Base-by-base conservation (phyloP, 257 asterid species). In the Misopates orontium region DNA sequence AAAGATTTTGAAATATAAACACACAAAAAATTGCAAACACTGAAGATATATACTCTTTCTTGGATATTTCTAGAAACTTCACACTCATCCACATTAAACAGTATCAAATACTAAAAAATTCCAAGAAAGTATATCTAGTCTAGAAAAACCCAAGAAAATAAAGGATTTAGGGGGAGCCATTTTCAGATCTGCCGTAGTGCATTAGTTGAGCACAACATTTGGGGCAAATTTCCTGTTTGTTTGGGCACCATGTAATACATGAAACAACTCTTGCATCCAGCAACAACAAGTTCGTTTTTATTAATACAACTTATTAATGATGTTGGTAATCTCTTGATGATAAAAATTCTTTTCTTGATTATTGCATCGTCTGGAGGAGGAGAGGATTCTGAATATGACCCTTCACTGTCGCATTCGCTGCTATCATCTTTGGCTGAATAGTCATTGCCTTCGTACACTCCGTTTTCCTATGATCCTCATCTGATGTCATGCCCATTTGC, bases 161-260 rank as follows among this genome's bases (percentile, higher is more conserved):
- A 44, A 22, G 50, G 17, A 71, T 45, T 76, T 74, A 85, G 15
- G 83, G 71, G 25, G 82, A 74, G 71, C 25, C 77, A 68, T 70
- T 73, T 55, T 84, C 75, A 70, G 85, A 79, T 75, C 80, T 87
- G 81, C 90, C 95, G 54, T 90, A 87, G 77, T 79, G 96, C 59
- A 87, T 83, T 51, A 93, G 97, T 57, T 84, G 88, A 73, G 95
- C 90, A 28, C 77, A 80, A 65, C 97, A 90, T 74, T 83, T 90
- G 67, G 92, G 97, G 80, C 99, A 93, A 58, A 79, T 76, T 24
- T 76, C 75, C 6, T 59, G 84, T 56, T 75, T n/a, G 85, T 68
- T 84, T 86, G 7, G 97, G 96, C 73, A 90, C 95, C 97, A 90
- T 93, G 81, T 81, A 84, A 71, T 93, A 93, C 97, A 86, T 90